Percentiles rank a stretch among this genome's conserved stretches.
phyloP scores from a whole-genome alignment of 148 eudicot genomes.

The Spergularia bocconei region DNA sequence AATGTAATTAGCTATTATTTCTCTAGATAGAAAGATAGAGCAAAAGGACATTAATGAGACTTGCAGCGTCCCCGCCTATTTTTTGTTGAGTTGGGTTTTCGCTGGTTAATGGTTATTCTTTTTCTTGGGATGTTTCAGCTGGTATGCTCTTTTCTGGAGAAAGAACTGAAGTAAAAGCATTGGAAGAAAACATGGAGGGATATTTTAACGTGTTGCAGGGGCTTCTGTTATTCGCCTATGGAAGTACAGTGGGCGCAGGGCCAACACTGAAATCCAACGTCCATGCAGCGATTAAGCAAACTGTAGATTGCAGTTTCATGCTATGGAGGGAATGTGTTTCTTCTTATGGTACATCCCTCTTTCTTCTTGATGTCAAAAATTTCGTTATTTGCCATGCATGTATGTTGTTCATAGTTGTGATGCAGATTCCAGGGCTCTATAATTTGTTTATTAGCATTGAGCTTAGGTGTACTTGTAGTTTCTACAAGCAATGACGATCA shows the following conservation, averaged over 20 bases:
- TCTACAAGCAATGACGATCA: no score
- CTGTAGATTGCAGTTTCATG: constrained; percentile 83
- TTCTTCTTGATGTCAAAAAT: not conserved
- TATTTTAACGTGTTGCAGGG: constrained; percentile 86
- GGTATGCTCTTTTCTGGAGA: constrained; percentile 88
- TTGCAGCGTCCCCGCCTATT: not conserved
- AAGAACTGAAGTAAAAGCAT: constrained; percentile 50
- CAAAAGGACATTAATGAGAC: not conserved
- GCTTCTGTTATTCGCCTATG: constrained; percentile 68
- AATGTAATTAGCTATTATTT: not conserved
- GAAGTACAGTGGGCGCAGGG: constrained; percentile 79
- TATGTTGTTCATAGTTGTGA: not conserved
- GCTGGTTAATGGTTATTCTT: constrained; percentile 4
- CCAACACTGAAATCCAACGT: constrained; percentile 74
- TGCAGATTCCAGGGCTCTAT: not conserved
- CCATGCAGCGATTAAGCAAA: constrained; percentile 63
- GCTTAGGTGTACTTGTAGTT: no score
- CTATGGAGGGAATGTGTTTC: constrained; percentile 69
- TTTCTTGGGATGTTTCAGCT: constrained; percentile 40
- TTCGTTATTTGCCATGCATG: not conserved
- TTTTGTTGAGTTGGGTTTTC: constrained; percentile 1
- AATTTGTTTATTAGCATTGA: no score
- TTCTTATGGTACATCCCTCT: constrained; percentile 56
- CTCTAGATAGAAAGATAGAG: not conserved
- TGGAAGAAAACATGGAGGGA: constrained; percentile 82